Base-by-base conservation (phyloP, 306 rosid species). In the Benincasa hispida region DNA sequence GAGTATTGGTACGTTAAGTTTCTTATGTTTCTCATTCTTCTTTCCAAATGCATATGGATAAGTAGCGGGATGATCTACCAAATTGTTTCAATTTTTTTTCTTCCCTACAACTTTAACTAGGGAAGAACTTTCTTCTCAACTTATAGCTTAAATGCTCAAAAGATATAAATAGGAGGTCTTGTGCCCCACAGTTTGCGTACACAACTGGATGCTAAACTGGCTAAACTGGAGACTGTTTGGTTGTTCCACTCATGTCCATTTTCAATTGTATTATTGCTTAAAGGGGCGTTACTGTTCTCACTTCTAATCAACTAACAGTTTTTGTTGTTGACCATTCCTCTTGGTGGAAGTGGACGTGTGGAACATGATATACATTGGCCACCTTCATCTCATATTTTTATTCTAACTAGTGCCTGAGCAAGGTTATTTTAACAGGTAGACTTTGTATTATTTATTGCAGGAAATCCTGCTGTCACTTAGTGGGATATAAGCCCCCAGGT, bases 1-100 rank as follows among this genome's bases (percentile, higher is more conserved):
- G 98, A 91, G 0, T 94, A 90, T 83, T 94, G 98, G 98, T 94
- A 86, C 58, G 96, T 87, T 57, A 25, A 59, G 30, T 76, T 81
- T 74, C 74, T 28, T 58, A 28, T 59, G 51, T 75, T 56, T 48
- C 27, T 25, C 3, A 60, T 45, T 5, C 42, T 8, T 21, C 56
- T 24, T 69, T 69, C 18, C 57, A 24, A 76, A 72, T 72, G 25
- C 42, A 27, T 45, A 72, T 72, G 58, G 57, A 25, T 27, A 25
- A 47, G 39, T 42, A 48, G 57, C 15, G 35, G 5, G 55, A 42
- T 69, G 24, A 42, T 22, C 74, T 42, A 68, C 74, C 54, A 68
- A 42, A 68, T 68, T 22, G 22, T 42, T 42, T 68, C 19, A 39
- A 67, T 28, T 67, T 39, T 41, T 66, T 61, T 17, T 13, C 22